Percentiles rank a stretch among this genome's conserved stretches.
These are phyloP conservation scores for Letharia columbiana DNA, from an alignment of 495 filamentous ascomycete species.

Conservation along the genomic window DNA sequence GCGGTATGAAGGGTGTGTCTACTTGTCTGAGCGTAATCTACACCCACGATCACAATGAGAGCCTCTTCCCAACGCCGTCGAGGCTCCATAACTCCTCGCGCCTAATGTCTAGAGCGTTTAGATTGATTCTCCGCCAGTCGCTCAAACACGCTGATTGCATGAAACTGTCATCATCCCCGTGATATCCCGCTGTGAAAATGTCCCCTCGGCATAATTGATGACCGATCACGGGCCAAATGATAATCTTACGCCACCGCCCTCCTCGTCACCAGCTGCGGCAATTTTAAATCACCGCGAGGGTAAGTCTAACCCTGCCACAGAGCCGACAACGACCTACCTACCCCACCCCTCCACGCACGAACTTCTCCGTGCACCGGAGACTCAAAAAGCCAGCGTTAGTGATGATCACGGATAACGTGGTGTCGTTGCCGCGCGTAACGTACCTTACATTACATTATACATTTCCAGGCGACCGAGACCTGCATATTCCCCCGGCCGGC, in stretches of 20 bases:
- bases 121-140: not conserved
- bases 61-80: not conserved
- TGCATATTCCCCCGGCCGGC: not conserved
- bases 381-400: not conserved
- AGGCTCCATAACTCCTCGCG: not conserved
- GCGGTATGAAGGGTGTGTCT: not conserved
- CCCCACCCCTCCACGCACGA: not conserved
- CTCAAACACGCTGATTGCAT: not conserved
- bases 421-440: not conserved
- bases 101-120: not conserved
- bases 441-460: not conserved
- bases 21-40: not conserved
- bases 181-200: not conserved
- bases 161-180: not conserved
- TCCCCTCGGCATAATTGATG: not conserved
- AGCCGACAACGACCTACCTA: not conserved
- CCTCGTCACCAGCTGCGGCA: not conserved
- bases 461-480: not conserved
- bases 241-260: not conserved
- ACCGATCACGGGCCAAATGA: not conserved
- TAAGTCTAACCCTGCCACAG: not conserved
- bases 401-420: not conserved
- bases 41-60: not conserved
- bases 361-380: not conserved
- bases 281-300: not conserved